Evolutionary conservation across 1,284 basidiomycete genomes (phyloP).

Genomic region (Moniliella sp.): DNA sequence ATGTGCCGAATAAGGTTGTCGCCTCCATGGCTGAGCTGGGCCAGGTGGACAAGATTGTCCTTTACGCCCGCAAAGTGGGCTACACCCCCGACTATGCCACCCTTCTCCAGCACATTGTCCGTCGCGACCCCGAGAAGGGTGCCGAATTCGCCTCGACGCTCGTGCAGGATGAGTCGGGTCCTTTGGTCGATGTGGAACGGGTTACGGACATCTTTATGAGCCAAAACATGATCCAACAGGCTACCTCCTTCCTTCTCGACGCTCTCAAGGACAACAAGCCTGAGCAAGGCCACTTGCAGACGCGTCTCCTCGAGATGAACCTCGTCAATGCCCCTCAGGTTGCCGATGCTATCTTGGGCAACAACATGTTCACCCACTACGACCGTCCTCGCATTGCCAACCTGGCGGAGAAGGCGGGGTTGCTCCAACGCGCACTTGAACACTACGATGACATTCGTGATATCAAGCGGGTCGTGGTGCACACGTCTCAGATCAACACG

Average conservation of each 20-base stretch:
- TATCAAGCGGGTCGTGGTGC: slow-evolving; percentile 93
- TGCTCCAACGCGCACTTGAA: slow-evolving; percentile 82
- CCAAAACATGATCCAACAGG: slow-evolving; percentile 98
- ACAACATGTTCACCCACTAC: slow-evolving; percentile 95
- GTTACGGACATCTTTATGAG: slow-evolving; percentile 81
- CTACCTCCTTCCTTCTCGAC: slow-evolving; percentile 89
- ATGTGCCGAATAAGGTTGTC: slow-evolving; percentile 85
- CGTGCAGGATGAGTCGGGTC: slow-evolving; percentile 75
- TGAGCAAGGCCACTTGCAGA: slow-evolving; percentile 87
- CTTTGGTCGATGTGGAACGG: slow-evolving; percentile 70
- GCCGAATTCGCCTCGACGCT: slow-evolving; percentile 87
- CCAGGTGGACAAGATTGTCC: slow-evolving; percentile 90
- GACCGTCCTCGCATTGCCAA: slow-evolving; percentile 91
- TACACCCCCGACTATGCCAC: slow-evolving; percentile 83
- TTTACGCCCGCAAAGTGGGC: slow-evolving; percentile 92
- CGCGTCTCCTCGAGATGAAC: slow-evolving; percentile 92
- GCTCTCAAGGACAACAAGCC: slow-evolving; percentile 96
- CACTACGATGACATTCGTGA: slow-evolving; percentile 89
- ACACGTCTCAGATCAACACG: slow-evolving; percentile 62
- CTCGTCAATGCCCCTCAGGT: slow-evolving; percentile 91
- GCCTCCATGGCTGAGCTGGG: slow-evolving; percentile 97
- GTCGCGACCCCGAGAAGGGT: slow-evolving; percentile 87
- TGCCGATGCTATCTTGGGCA: slow-evolving; percentile 92
- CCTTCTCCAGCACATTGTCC: slow-evolving; percentile 89
- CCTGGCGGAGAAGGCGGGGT: slow-evolving; percentile 89